A percentile compares a stretch with the other conserved stretches of the same genome.
These are phyloP conservation scores for Pharus latifolius DNA, from an alignment of 176 grass and related monocot species.

Conservation along the genomic window DNA sequence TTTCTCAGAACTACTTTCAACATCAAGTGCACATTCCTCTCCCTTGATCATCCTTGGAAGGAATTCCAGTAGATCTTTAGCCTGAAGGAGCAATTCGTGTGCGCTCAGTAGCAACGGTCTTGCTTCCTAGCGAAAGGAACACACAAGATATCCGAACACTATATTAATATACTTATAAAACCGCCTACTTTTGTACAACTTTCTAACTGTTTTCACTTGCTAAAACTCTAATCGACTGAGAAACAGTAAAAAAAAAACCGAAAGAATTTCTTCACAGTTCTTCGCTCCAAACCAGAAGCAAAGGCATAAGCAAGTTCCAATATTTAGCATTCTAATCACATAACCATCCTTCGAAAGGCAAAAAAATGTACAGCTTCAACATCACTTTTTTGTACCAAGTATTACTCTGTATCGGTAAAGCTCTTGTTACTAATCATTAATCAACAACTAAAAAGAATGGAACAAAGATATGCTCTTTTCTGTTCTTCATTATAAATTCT, in stretches of 20 bases:
- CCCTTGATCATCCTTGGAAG: slow-evolving; percentile 30
- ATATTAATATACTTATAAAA: background rate
- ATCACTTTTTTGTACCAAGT: background rate
- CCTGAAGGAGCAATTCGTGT: slow-evolving; percentile 39
- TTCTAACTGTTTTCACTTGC: background rate
- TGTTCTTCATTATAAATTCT: background rate
- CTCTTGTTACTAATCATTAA: background rate
- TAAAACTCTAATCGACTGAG: background rate
- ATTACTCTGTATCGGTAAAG: background rate
- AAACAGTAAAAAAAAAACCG: background rate
- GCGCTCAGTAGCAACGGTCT: slow-evolving; percentile 45
- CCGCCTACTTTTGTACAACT: background rate
- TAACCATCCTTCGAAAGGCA: background rate
- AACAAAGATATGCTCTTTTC: background rate
- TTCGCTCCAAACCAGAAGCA: background rate
- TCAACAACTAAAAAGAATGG: background rate
- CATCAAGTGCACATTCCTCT: background rate
- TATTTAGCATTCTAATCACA: background rate
- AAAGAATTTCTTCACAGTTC: background rate
- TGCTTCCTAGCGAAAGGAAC: slow-evolving; percentile 38
- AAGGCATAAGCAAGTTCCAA: background rate
- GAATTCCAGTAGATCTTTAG: slow-evolving; percentile 39
- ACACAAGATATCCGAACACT: background rate
- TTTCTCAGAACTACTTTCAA: slow-evolving; percentile 15
- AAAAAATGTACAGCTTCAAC: background rate